Evolutionary conservation across 352 stramenopile genomes (phyloP), one percentile per base, ranked within the genome.

Genomic region (Pythium rhizo-oryzae): DNA sequence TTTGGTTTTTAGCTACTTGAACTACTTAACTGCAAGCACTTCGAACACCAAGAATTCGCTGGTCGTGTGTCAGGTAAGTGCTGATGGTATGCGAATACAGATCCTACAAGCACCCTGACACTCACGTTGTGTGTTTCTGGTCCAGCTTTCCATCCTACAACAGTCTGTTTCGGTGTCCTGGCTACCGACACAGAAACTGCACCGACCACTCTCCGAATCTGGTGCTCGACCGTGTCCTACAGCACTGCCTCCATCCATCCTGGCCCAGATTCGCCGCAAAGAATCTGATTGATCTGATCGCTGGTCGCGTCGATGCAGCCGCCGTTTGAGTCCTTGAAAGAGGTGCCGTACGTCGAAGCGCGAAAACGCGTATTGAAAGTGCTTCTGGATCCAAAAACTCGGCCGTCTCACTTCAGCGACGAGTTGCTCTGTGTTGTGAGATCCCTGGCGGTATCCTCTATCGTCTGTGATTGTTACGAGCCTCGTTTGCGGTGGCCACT

Each of bases 231-330:
- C 73, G 94, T 44, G 65, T 94, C 6, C 70, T 93, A 39, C 75
- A 91, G 43, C 86, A 96, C 69, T 90, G 79, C 19, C 52, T 79
- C 43, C 62, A 83, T 9, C 66, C 70, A 0, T 79, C 78, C 4
- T 96, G 87, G 87, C 84, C 77, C 41, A 81, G 87, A 6, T 92
- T 82, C 66, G 87, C 94, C 39, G 88, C 77, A 0, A 96, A 95
- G 54, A 83, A 93, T 51, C 82, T 96, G 49, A 67, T 95, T 49
- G 84, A 93, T 95, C 6, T 79, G 85, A 41, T 71, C 81, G 16
- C 64, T 96, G 1, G 64, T 96, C 5, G 63, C 70, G 18, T 88
- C 89, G 1, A 91, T 93, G 67, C 79, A 87, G 33, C 89, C 89
- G 13, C 74, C 81, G 11, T 78, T 89, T 56, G 65, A 78, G 13